These are phyloP conservation scores for Pleurotus tuoliensis DNA, from an alignment of 768 basidiomycete species.

Conservation along the genomic window DNA sequence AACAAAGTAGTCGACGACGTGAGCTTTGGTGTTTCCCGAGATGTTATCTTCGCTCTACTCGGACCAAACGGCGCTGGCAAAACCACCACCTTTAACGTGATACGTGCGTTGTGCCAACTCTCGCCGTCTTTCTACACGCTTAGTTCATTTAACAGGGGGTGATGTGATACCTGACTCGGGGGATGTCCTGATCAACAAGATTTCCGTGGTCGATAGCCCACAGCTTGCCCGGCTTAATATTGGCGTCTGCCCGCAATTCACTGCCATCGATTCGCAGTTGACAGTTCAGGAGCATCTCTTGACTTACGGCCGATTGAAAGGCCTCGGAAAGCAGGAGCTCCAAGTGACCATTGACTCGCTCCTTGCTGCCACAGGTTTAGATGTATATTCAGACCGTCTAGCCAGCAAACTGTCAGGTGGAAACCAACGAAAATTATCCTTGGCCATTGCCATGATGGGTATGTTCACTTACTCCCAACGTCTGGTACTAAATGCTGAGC, in stretches of 20 bases:
- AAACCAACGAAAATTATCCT: conserved; percentile 71
- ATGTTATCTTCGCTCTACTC: conserved; percentile 69
- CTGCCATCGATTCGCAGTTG: conserved; percentile 74
- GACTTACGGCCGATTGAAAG: conserved; percentile 73
- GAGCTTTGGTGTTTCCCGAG: conserved; percentile 57
- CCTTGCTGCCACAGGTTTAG: conserved; percentile 54
- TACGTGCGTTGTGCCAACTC: conserved; percentile 44
- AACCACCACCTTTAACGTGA: conserved; percentile 78
- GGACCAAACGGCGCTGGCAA: conserved; percentile 86
- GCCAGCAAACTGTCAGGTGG: conserved; percentile 77
- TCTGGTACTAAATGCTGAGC: neutral
- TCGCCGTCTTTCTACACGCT: too few relatives aligned
- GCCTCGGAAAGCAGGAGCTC: conserved; percentile 46
- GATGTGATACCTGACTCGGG: conserved; percentile 65
- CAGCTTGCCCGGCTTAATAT: conserved; percentile 62
- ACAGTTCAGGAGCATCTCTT: conserved; percentile 75
- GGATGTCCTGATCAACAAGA: conserved; percentile 63
- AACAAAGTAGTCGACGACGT: conserved; percentile 70
- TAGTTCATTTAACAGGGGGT: conserved; percentile 40
- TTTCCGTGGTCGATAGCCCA: conserved; percentile 63
- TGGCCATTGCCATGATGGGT: conserved; percentile 77
- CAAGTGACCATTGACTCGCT: conserved; percentile 50
- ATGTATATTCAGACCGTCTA: conserved; percentile 61
- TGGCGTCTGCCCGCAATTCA: conserved; percentile 83
- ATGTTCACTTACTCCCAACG: neutral